Evolutionary conservation across 495 filamentous ascomycete species (phyloP).

Genomic region (Massariosphaeria phaeospora): DNA sequence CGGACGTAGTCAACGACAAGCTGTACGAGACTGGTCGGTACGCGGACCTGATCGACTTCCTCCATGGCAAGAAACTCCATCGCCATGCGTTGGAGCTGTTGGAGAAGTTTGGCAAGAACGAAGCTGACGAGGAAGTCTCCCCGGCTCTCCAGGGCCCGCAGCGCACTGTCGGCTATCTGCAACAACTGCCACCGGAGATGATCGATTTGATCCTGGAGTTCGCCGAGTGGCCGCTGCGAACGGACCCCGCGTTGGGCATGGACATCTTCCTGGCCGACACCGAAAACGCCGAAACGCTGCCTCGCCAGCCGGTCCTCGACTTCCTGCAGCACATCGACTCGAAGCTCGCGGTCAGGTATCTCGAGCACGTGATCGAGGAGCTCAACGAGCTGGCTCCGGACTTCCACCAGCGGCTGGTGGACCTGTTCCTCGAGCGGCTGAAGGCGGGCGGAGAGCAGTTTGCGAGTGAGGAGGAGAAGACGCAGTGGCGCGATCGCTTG

Average conservation of each 20-base stretch:
- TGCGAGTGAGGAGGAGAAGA: slow-evolving; percentile 48
- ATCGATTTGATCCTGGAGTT: slow-evolving; percentile 92
- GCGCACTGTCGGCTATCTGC: slow-evolving; percentile 82
- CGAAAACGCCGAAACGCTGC: slow-evolving; percentile 87
- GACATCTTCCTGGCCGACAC: slow-evolving; percentile 91
- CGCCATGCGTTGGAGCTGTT: slow-evolving; percentile 80
- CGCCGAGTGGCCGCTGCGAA: slow-evolving; percentile 75
- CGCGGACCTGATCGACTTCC: slow-evolving; percentile 92
- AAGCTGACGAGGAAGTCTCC: slow-evolving; percentile 57
- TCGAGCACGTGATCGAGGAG: slow-evolving; percentile 88
- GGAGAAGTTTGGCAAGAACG: slow-evolving; percentile 70
- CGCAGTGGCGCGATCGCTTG: slow-evolving; percentile 58
- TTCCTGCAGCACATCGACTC: slow-evolving; percentile 67
- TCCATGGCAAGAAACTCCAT: slow-evolving; percentile 92
- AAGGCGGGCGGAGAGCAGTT: slow-evolving; percentile 42
- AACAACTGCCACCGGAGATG: slow-evolving; percentile 77
- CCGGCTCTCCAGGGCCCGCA: slow-evolving; percentile 75
- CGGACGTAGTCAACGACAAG: slow-evolving; percentile 88
- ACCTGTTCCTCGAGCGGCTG: slow-evolving; percentile 66
- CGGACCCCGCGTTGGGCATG: slow-evolving; percentile 76
- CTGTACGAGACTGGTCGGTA: slow-evolving; percentile 84
- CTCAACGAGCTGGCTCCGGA: slow-evolving; percentile 77
- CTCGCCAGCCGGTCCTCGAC: slow-evolving; percentile 65
- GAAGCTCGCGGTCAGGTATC: slow-evolving; percentile 69
- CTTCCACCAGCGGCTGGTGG: slow-evolving; percentile 77